Evolutionary conservation across 2,329 filamentous ascomycete genomes (phyloP), one percentile per base, ranked within the genome.

Genomic region (Claviceps sorghi): DNA sequence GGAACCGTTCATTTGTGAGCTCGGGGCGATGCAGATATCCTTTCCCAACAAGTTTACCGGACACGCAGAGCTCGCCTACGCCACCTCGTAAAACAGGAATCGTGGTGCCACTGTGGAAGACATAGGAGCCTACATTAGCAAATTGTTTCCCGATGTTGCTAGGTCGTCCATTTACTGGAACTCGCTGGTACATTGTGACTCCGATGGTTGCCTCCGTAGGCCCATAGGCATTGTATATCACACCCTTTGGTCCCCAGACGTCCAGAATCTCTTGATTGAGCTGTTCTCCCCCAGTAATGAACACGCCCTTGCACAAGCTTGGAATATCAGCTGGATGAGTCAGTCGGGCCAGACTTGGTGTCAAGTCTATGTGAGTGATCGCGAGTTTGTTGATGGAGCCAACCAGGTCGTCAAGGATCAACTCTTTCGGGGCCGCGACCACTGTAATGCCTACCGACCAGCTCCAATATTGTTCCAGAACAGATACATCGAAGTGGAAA

Each of bases 141-240:
- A 95, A 96, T 57, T 88, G 86, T 29, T 75, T 77, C 0, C 90
- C 90, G 58, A 96, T 96, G 60, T 96, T 96, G 11, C 88, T 86
- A 0, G 90, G 81, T 32, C 88, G 84, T 0, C 88, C 88, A 57
- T 85, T 86, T 21, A 71, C 67, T 0, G 87, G 86, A 8, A 95
- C 87, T 36, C 86, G 77, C n/a, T 83, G 83, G 59, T 85, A 90
- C 77, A 93, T 94, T 0, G 90, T 95, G 38, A 90, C 86, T 5
- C 90, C 90, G 57, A 96, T 96, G 0, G 90, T 96, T 0, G 88
- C 86, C 65, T 96, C 91, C 0, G 90, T 96, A 1, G 90, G 91
- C 0, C 90, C 90, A 58, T 95, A 88, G 2, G 88, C 89, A 60
- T 96, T 96, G 71, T 95, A 91, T 15, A 97, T 89, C 44, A 89